A percentile compares a stretch with the other conserved stretches of the same genome.
Evolutionary conservation across 2,329 filamentous ascomycete genomes (phyloP).

Genomic region (Paecilomyces sp.): DNA sequence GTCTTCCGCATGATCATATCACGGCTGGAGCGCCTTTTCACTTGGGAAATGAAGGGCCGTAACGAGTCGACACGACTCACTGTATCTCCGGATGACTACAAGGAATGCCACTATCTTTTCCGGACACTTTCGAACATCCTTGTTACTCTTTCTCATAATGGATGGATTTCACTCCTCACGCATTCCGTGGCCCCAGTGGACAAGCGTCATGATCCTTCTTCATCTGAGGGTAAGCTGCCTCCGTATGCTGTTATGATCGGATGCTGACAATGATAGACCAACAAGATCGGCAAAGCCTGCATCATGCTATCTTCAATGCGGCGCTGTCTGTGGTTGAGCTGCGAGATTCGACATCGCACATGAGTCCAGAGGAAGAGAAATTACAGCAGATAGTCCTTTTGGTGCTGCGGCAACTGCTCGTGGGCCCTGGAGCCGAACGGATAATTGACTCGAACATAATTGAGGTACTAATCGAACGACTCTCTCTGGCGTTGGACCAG

Average conservation of each 20-base stretch:
- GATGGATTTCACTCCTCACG: constrained; percentile 64
- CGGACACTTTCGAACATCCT: constrained; percentile 68
- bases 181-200: constrained; percentile 48
- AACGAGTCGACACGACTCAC: constrained; percentile 29
- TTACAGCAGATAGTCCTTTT: constrained; percentile 65
- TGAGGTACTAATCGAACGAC: constrained; percentile 59
- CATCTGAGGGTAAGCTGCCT: constrained; percentile 41
- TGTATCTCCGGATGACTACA: constrained; percentile 54
- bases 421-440: constrained; percentile 31
- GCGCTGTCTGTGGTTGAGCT: constrained; percentile 21
- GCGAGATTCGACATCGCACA: constrained; percentile 14
- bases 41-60: constrained; percentile 12
- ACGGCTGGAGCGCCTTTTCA: constrained; percentile 25
- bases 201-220: constrained; percentile 36
- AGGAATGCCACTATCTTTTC: constrained; percentile 71
- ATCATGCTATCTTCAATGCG: constrained; percentile 25
- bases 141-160: constrained; percentile 58
- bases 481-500: constrained; percentile 54
- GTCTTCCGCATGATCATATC: constrained; percentile 30
- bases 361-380: constrained; percentile 51
- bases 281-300: constrained; percentile 21
- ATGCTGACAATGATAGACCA: constrained; percentile 13
- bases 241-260: neutral
- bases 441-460: constrained; percentile 53
- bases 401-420: constrained; percentile 49